These are phyloP conservation scores for Irpex lacteus DNA, from an alignment of 1,284 basidiomycete species.

Conservation along the genomic window DNA sequence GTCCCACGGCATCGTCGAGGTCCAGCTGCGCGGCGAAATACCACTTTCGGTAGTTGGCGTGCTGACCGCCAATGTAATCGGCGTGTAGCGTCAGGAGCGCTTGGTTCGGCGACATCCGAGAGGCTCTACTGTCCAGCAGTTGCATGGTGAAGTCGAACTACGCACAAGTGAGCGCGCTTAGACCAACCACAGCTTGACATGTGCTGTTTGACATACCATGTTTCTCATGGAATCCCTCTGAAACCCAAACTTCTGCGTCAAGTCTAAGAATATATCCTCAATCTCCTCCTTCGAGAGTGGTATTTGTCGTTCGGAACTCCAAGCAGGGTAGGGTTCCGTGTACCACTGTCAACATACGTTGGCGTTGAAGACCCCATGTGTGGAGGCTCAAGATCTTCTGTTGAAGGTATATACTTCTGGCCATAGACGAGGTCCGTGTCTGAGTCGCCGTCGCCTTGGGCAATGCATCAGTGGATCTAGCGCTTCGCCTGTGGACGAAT, in stretches of 20 bases:
- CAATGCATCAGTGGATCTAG: slow-evolving; percentile 22
- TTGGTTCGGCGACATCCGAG: slow-evolving; percentile 97
- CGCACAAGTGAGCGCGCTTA: slow-evolving; percentile 8
- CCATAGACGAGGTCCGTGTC: slow-evolving; percentile 66
- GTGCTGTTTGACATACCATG: slow-evolving; percentile 57
- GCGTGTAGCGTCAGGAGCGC: slow-evolving; percentile 94
- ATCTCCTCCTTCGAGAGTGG: slow-evolving; percentile 99
- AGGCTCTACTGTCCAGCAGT: slow-evolving; percentile 91
- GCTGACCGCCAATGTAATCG: slow-evolving; percentile 97
- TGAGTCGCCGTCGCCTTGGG: slow-evolving; percentile 66
- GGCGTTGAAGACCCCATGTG: slow-evolving; percentile 61
- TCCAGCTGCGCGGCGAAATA: slow-evolving; percentile 99
- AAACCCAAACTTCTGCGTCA: slow-evolving; percentile 99
- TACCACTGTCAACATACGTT: slow-evolving; percentile 56
- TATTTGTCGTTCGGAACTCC: slow-evolving; percentile 90
- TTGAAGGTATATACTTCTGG: slow-evolving; percentile 64
- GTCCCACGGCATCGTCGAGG: slow-evolving; percentile 95
- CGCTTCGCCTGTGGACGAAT: neutral
- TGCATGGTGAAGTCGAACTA: slow-evolving; percentile 99
- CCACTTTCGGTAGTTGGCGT: slow-evolving; percentile 98
- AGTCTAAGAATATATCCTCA: slow-evolving; percentile 96
- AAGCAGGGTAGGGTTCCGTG: slow-evolving; percentile 85
- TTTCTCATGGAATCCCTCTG: slow-evolving; percentile 90
- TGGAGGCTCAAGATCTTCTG: slow-evolving; percentile 64
- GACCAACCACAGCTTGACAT: neutral